These are phyloP conservation scores for Funneliformis mosseae DNA, from an alignment of 192 early-diverging fungal genomes.

Conservation along the genomic window DNA sequence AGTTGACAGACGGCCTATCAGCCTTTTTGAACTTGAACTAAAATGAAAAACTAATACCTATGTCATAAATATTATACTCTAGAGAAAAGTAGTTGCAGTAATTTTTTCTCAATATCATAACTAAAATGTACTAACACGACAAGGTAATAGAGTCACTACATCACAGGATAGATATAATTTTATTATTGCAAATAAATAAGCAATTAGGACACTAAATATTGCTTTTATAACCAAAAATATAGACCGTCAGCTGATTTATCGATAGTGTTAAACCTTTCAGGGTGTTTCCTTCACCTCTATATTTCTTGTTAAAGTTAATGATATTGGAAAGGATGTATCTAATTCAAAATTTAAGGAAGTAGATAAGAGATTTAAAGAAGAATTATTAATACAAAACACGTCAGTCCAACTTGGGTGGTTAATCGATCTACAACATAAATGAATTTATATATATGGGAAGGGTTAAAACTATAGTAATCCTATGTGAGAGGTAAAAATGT, in stretches of 20 bases:
- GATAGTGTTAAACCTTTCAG: constrained; percentile 20
- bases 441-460: constrained; percentile 25
- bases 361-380: constrained; percentile 22
- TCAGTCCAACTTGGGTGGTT: constrained; percentile 15
- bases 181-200: constrained; percentile 7
- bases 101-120: too few relatives aligned
- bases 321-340: constrained; percentile 5
- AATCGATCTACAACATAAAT: constrained; percentile 30
- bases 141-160: too few relatives aligned
- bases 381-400: constrained; percentile 4
- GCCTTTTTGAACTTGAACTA: constrained; percentile 33
- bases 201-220: constrained; percentile 22
- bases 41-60: constrained; percentile 27
- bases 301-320: constrained; percentile 30
- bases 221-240: constrained; percentile 25
- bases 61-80: constrained; percentile 9
- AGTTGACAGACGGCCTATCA: constrained; percentile 25
- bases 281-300: constrained; percentile 25
- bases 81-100: constrained; percentile 25
- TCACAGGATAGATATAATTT: constrained; percentile 36
- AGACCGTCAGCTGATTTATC: neutral
- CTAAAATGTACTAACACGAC: too few relatives aligned
- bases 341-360: constrained; percentile 15
- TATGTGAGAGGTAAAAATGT: constrained; percentile 25
- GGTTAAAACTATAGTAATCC: neutral